Conservation (phyloP, 2,329 filamentous ascomycete genomes). For the Penicillium sp. region DNA sequence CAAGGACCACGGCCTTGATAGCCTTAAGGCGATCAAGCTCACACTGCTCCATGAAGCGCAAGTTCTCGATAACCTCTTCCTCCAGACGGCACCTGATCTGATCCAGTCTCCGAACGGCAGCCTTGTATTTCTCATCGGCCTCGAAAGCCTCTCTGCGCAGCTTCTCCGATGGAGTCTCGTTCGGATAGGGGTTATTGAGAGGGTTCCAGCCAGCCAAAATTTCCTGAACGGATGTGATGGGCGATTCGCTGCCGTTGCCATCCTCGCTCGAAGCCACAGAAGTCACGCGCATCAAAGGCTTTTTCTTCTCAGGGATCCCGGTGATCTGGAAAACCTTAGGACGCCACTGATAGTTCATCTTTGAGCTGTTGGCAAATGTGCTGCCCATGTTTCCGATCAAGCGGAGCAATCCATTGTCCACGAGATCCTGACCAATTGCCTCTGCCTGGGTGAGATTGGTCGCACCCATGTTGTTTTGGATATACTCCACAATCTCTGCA, state of each 20-base stretch:
- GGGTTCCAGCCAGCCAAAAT: slow-evolving; percentile 93
- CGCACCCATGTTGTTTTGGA: slow-evolving; percentile 85
- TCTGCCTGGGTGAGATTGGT: slow-evolving; percentile 89
- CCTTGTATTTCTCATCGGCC: slow-evolving; percentile 92
- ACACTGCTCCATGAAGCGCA: slow-evolving; percentile 96
- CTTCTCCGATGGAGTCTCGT: slow-evolving; percentile 86
- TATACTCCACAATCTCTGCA: slow-evolving; percentile 92
- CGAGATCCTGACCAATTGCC: slow-evolving; percentile 90
- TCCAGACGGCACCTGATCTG: slow-evolving; percentile 92
- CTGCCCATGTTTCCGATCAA: slow-evolving; percentile 93
- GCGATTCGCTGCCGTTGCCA: slow-evolving; percentile 73
- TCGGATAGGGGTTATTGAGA: slow-evolving; percentile 86
- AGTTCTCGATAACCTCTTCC: slow-evolving; percentile 88
- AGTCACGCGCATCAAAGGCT: slow-evolving; percentile 72
- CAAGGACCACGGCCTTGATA: slow-evolving; percentile 96
- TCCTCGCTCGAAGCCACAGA: slow-evolving; percentile 69
- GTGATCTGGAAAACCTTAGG: slow-evolving; percentile 87
- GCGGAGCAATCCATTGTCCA: slow-evolving; percentile 82
- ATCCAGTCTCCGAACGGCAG: slow-evolving; percentile 82
- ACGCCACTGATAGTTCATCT: slow-evolving; percentile 97
- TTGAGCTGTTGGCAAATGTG: slow-evolving; percentile 95
- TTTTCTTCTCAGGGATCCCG: slow-evolving; percentile 88
- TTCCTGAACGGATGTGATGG: slow-evolving; percentile 83
- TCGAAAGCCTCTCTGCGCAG: slow-evolving; percentile 88
- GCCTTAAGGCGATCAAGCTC: slow-evolving; percentile 95